Evolutionary conservation across 129 eudicot genomes (phyloP), one percentile per base, ranked within the genome.

Genomic region (Calendula officinalis): DNA sequence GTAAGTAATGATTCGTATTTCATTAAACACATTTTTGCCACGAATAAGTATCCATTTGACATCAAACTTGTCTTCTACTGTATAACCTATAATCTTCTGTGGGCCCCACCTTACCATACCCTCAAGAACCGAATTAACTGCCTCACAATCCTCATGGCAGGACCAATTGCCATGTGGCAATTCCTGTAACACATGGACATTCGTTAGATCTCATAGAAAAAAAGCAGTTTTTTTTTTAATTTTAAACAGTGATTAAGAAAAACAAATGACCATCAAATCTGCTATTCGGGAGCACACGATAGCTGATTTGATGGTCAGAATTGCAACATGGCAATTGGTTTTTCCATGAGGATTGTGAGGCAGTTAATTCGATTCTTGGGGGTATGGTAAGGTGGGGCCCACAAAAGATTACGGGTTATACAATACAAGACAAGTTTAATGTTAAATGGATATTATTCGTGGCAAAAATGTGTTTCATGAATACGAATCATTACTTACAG

Each of bases 91-190:
- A 55, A 82, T n/a, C 70, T 66, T 66, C 63, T 80, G 81, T 30
- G 80, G 85, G 42, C 82, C 82, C 89, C 70, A 32, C 48, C 6
- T 52, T 56, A 78, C 61, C 61, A 76, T 52, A 57, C 55, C 55
- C 72, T 73, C 73, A 76, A 91, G 68, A 30, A 77, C 68, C 75
- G 77, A 60, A 54, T 75, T 50, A 56, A 91, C 30, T 22, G 77
- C 27, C 76, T 78, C 56, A 83, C 97, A 91, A 52, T 76, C 80
- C 4, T 1, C 12, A 32, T 73, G 72, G 66, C 97, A 91, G 78
- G 82, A 91, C 97, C 97, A 91, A 33, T 84, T 56, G 34, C 92
- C 94, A 41, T 68, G 61, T 2, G 97, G 97, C 69, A 91, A 68
- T 71, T 83, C 82, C 97, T 91, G 76, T 51, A 52, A 62, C 36